Evolutionary conservation across 805 yeast genomes (phyloP).

Genomic region (Saturnispora hagleri): DNA sequence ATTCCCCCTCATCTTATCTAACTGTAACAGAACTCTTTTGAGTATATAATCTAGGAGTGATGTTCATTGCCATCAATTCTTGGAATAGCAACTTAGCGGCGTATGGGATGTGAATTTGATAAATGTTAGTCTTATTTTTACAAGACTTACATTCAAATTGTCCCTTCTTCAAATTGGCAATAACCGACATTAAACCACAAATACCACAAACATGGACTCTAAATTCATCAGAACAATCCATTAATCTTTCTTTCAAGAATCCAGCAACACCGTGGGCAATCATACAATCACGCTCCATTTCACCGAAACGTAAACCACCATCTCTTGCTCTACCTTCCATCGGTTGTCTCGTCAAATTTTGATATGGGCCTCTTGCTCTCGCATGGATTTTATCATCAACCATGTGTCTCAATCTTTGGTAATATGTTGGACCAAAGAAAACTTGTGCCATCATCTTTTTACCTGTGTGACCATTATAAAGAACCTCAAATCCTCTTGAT

Average conservation of each 20-base stretch:
- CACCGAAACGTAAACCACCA: conserved; percentile 99
- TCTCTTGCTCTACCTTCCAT: conserved; percentile 99
- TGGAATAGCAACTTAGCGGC: conserved; percentile 98
- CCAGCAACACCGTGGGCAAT: conserved; percentile 99
- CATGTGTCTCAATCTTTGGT: conserved; percentile 98
- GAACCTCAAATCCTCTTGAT: conserved; percentile 95
- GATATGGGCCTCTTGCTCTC: conserved; percentile 98
- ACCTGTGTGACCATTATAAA: conserved; percentile 99
- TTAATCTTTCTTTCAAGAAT: conserved; percentile 90
- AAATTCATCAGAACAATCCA: conserved; percentile 99
- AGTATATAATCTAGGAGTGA: conserved; percentile 94
- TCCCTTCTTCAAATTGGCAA: conserved; percentile 93
- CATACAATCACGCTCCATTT: conserved; percentile 99
- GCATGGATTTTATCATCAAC: conserved; percentile 99
- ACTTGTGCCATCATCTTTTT: conserved; percentile 95
- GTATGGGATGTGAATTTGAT: conserved; percentile 95
- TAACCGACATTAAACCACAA: conserved; percentile 96
- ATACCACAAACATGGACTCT: conserved; percentile 97
- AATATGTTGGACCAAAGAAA: conserved; percentile 99
- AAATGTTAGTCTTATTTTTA: conserved; percentile 95
- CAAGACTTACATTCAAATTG: conserved; percentile 98
- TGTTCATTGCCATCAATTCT: conserved; percentile 99
- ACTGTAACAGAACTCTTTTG: conserved; percentile 38
- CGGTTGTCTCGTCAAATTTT: conserved; percentile 95
- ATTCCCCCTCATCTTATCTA: conserved; percentile 15